A percentile compares a stretch with the other conserved stretches of the same genome.
Conservation (phyloP, 306 rosid species). For the Ceratonia siliqua region DNA sequence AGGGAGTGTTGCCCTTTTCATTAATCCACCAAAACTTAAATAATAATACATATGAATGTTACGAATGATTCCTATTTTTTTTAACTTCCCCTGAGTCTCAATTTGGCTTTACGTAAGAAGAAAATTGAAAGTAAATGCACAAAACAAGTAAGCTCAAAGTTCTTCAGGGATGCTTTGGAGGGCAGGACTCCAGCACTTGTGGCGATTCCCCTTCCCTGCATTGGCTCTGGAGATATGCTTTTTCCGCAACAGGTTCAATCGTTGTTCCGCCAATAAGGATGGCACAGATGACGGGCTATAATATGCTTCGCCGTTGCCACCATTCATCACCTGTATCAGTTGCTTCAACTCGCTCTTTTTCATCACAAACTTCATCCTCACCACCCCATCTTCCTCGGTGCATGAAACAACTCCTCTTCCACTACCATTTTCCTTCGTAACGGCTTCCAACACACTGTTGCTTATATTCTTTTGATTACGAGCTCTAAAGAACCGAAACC, state of each 20-base stretch:
- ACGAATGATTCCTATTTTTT: too few species aligned
- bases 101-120: too few species aligned
- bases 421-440: slow-evolving; percentile 16
- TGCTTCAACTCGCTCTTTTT: slow-evolving; percentile 51
- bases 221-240: slow-evolving; percentile 40
- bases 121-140: too few species aligned
- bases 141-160: background rate
- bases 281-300: background rate
- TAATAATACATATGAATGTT: too few species aligned
- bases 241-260: slow-evolving; percentile 38
- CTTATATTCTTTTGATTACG: slow-evolving; percentile 20
- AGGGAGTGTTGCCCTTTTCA: too few species aligned
- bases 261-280: slow-evolving; percentile 38
- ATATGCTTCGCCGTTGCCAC: background rate
- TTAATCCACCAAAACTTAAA: too few species aligned
- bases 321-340: slow-evolving; percentile 39
- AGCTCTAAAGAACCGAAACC: slow-evolving; percentile 22
- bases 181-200: slow-evolving; percentile 48
- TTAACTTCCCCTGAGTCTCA: too few species aligned
- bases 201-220: slow-evolving; percentile 21
- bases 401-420: slow-evolving; percentile 37
- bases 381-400: slow-evolving; percentile 46
- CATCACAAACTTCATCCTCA: slow-evolving; percentile 60
- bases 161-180: slow-evolving; percentile 61
- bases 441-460: slow-evolving; percentile 29